A percentile compares a stretch with the other conserved stretches of the same genome.
These are phyloP conservation scores for Arachis monticola DNA, from an alignment of 331 rosid genomes.

Conservation along the genomic window DNA sequence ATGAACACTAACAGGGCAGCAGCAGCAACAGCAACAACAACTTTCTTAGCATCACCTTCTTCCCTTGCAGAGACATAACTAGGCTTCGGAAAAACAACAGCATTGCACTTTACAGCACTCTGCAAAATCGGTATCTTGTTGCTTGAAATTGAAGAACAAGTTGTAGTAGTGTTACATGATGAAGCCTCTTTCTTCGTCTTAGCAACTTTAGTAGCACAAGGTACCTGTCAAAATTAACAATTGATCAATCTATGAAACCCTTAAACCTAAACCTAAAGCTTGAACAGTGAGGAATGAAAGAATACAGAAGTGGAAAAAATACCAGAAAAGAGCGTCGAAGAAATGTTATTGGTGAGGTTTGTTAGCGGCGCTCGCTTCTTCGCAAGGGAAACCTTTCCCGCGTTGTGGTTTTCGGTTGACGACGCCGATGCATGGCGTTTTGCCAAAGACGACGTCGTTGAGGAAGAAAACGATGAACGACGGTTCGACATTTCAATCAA, in stretches of 20 bases:
- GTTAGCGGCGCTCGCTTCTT: no score
- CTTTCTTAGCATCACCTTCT: conserved; percentile 41
- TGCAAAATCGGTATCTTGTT: conserved; percentile 37
- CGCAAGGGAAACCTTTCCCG: no score
- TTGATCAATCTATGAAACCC: conserved; percentile 2
- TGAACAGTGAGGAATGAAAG: no score
- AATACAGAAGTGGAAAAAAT: no score
- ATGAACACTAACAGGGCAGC: conserved; percentile 40
- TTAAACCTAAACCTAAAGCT: no score
- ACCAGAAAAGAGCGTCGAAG: no score
- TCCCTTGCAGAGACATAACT: conserved; percentile 42
- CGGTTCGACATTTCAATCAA: no score
- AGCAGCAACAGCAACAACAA: background rate
- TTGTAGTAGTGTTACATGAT: conserved; percentile 31
- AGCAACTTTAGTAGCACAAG: conserved; percentile 56
- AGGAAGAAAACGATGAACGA: no score
- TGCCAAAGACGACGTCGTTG: no score
- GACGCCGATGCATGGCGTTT: no score
- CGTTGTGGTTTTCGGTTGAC: no score
- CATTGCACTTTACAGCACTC: conserved; percentile 48
- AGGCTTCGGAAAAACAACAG: conserved; percentile 50
- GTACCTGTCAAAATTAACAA: conserved; percentile 48
- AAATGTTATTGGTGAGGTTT: no score
- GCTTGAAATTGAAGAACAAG: conserved; percentile 27
- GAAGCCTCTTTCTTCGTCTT: conserved; percentile 66